Percentiles rank a stretch among this genome's conserved stretches.
Evolutionary conservation across 495 filamentous ascomycete species (phyloP).

Genomic region (Aspergillus bertholletiae): DNA sequence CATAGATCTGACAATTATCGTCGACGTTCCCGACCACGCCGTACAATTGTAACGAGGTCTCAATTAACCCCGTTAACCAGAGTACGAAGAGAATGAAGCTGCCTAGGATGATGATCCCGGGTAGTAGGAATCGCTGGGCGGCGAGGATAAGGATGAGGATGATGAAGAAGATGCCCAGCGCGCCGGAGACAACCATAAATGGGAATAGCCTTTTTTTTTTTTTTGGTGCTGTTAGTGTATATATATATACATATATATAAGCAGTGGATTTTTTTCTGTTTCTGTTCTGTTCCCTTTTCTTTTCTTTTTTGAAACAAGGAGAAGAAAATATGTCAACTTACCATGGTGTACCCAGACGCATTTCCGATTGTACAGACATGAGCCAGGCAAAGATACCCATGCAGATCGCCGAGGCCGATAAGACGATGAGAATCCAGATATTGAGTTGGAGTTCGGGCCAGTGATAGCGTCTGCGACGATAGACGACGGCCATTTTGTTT

Average conservation of each 20-base stretch:
- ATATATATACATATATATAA: not conserved
- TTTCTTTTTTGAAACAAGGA: not conserved
- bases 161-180: constrained; percentile 72
- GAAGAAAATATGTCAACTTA: constrained; percentile 37
- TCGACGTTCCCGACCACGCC: constrained; percentile 71
- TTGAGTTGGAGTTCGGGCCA: constrained; percentile 95
- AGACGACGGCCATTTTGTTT: constrained; percentile 20
- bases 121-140: constrained; percentile 74
- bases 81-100: constrained; percentile 93
- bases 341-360: constrained; percentile 78
- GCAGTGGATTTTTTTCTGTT: no score
- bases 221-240: constrained; percentile 12
- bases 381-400: constrained; percentile 87
- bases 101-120: constrained; percentile 82
- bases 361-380: constrained; percentile 69
- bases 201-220: constrained; percentile 74
- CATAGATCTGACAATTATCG: constrained; percentile 73
- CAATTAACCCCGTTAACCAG: constrained; percentile 88
- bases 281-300: constrained; percentile 5
- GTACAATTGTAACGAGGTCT: constrained; percentile 86
- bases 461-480: constrained; percentile 66
- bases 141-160: constrained; percentile 68
- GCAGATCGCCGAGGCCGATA: constrained; percentile 71
- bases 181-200: constrained; percentile 74
- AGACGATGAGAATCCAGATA: constrained; percentile 86